Percentiles rank a stretch among this genome's conserved stretches.
Conservation (phyloP, 2,329 filamentous ascomycete species). For the Thielaviopsis cerberus region DNA sequence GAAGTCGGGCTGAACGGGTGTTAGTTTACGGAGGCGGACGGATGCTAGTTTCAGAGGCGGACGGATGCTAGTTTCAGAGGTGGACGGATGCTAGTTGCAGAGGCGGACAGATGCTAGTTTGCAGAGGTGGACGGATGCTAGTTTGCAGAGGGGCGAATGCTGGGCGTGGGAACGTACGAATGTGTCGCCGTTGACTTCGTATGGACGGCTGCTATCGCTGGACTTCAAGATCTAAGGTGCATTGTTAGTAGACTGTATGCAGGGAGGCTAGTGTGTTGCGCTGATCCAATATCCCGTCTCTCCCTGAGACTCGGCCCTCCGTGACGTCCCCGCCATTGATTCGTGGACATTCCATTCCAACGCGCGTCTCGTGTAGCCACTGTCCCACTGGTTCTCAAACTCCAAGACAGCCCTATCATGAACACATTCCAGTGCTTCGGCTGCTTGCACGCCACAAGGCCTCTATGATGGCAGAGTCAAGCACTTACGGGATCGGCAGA, state of each 20-base stretch:
- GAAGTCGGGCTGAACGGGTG: slow-evolving; percentile 22
- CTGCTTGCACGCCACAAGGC: not conserved
- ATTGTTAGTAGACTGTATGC: not conserved
- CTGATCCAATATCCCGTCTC: not conserved
- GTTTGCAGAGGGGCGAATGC: too few relatives aligned
- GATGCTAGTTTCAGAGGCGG: not conserved
- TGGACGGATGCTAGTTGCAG: not conserved
- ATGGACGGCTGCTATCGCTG: slow-evolving; percentile 22
- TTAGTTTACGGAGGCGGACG: not conserved
- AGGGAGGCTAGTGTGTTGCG: not conserved
- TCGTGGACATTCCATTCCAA: slow-evolving; percentile 16
- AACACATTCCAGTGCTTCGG: not conserved
- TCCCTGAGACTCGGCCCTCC: not conserved
- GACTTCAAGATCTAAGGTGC: slow-evolving; percentile 22
- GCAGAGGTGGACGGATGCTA: not conserved
- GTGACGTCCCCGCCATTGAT: not conserved
- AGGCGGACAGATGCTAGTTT: not conserved
- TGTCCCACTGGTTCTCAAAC: not conserved
- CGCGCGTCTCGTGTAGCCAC: slow-evolving; percentile 8
- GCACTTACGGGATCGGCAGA: slow-evolving; percentile 15
- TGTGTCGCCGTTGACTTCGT: slow-evolving; percentile 25
- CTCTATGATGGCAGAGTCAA: not conserved
- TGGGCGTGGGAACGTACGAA: slow-evolving; percentile 21
- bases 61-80: not conserved
- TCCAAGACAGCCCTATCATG: not conserved